Evolutionary conservation across 108 stramenopile species (phyloP).

Genomic region (Cyclotella baltica): DNA sequence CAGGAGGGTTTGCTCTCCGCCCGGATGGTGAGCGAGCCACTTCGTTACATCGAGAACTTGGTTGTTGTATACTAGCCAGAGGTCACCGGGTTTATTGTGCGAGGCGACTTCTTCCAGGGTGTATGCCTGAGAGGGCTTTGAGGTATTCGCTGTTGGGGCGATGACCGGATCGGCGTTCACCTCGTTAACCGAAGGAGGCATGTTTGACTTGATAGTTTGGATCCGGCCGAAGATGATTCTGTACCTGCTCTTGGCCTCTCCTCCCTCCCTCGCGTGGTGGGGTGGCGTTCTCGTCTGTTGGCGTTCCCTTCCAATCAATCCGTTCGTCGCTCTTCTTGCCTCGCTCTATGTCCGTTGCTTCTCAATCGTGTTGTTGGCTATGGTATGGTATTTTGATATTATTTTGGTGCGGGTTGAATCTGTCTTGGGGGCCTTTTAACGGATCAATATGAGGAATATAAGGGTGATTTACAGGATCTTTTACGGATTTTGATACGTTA

Average conservation of each 20-base stretch:
- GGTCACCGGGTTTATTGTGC: slow-evolving; percentile 48
- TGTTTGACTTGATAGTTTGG: background rate
- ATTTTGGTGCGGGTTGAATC: no score
- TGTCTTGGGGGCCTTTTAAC: no score
- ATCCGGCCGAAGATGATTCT: background rate
- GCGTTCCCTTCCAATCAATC: no score
- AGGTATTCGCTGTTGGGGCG: background rate
- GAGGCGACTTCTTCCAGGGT: slow-evolving; percentile 51
- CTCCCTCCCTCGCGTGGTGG: background rate
- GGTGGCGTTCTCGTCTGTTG: no score
- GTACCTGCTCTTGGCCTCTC: background rate
- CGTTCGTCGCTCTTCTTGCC: no score
- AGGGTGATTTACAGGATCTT: no score
- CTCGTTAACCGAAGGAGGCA: slow-evolving; percentile 20
- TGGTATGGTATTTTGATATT: no score
- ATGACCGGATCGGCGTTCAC: background rate
- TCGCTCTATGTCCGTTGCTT: no score
- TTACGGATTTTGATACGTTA: no score
- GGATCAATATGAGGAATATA: no score
- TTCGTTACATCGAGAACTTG: slow-evolving; percentile 79
- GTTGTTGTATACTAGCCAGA: slow-evolving; percentile 64
- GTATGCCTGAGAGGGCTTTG: slow-evolving; percentile 14
- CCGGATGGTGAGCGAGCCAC: slow-evolving; percentile 73
- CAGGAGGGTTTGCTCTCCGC: slow-evolving; percentile 70
- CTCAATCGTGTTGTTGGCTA: no score